Evolutionary conservation across 2,329 filamentous ascomycete genomes (phyloP).

Genomic region (Didymella keratinophila): DNA sequence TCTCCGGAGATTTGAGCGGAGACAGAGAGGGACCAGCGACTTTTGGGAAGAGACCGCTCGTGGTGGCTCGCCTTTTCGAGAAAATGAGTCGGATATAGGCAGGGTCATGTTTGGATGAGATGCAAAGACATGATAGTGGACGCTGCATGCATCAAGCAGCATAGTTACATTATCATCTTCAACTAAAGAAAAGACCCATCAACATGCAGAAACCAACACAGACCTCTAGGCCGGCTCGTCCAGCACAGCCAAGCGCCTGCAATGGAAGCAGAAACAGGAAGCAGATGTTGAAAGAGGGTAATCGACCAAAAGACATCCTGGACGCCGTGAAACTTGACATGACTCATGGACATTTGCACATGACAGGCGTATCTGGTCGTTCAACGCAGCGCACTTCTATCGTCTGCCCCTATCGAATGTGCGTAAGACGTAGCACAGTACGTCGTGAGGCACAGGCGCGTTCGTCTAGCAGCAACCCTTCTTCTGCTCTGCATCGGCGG

Average conservation of each 20-base stretch:
- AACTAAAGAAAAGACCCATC: conserved; percentile 32
- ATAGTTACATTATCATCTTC: conserved; percentile 42
- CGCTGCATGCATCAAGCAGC: conserved; percentile 31
- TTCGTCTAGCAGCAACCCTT: conserved; percentile 76
- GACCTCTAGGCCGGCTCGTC: conserved; percentile 35
- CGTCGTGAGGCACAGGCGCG: conserved; percentile 22
- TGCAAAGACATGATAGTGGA: conserved; percentile 28
- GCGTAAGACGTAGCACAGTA: conserved; percentile 26
- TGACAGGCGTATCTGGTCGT: conserved; percentile 28
- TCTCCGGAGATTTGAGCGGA: not conserved
- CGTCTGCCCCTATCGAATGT: conserved; percentile 14
- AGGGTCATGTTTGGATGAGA: not conserved
- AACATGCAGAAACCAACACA: conserved; percentile 44
- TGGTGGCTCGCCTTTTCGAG: not conserved
- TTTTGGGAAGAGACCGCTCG: not conserved
- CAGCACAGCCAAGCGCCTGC: conserved; percentile 35
- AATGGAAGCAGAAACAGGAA: conserved; percentile 40
- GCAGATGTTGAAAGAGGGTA: conserved; percentile 41
- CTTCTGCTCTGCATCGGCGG: conserved; percentile 80
- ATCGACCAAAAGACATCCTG: conserved; percentile 41
- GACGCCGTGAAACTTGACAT: conserved; percentile 48
- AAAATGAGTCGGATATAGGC: not conserved
- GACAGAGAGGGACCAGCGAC: not conserved
- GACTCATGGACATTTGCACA: conserved; percentile 41
- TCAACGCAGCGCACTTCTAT: conserved; percentile 27